Evolutionary conservation across 345 rosid species (phyloP).

Genomic region (Lumnitzera littorea): DNA sequence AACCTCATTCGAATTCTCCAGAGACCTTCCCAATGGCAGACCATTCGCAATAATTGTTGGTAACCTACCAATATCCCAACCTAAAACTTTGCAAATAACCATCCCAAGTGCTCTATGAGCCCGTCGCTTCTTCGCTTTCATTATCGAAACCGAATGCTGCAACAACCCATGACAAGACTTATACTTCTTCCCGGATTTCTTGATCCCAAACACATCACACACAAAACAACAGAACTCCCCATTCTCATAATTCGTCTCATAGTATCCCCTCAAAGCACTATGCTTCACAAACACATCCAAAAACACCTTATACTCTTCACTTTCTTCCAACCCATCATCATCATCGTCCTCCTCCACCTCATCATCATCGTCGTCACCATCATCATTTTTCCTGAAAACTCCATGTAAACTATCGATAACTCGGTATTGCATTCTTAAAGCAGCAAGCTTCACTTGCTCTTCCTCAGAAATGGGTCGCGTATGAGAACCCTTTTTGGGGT

Average conservation of each 20-base stretch:
- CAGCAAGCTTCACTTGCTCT: slow-evolving; percentile 26
- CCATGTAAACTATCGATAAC: slow-evolving; percentile 28
- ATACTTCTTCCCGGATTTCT: slow-evolving; percentile 32
- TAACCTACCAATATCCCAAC: slow-evolving; percentile 52
- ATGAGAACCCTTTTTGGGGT: not conserved
- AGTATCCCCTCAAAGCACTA: slow-evolving; percentile 44
- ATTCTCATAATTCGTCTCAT: slow-evolving; percentile 34
- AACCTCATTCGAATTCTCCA: slow-evolving; percentile 9
- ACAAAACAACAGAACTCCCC: slow-evolving; percentile 65
- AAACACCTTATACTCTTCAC: slow-evolving; percentile 37
- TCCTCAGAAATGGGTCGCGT: slow-evolving; percentile 12
- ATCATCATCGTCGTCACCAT: slow-evolving; percentile 18
- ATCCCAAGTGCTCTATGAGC: slow-evolving; percentile 65
- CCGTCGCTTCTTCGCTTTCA: slow-evolving; percentile 38
- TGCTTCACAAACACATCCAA: slow-evolving; percentile 37
- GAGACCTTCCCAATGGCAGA: slow-evolving; percentile 21
- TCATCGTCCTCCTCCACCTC: slow-evolving; percentile 17
- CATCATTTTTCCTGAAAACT: slow-evolving; percentile 23
- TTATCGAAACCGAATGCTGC: slow-evolving; percentile 46
- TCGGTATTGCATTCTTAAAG: slow-evolving; percentile 30
- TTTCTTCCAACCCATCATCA: slow-evolving; percentile 18
- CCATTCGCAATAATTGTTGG: slow-evolving; percentile 32
- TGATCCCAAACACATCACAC: slow-evolving; percentile 40
- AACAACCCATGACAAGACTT: slow-evolving; percentile 53
- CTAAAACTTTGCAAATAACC: slow-evolving; percentile 68